Percentiles rank a stretch among this genome's conserved stretches.
These are phyloP conservation scores for Tripidium arundinaceum DNA, from an alignment of 202 grass and related monocot genomes.

Conservation along the genomic window DNA sequence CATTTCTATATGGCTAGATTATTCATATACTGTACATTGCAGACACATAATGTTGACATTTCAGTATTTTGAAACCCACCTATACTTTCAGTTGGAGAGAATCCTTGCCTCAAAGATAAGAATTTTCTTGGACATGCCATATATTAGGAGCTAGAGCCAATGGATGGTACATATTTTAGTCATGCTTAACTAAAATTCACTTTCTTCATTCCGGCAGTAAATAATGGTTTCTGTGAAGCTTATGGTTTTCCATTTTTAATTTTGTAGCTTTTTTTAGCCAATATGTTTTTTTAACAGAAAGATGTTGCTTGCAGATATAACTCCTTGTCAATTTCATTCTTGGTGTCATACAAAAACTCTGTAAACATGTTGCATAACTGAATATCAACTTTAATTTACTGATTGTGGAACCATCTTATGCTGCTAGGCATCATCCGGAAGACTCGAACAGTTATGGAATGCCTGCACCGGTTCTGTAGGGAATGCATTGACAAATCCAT, in stretches of 20 bases:
- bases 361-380: slow-evolving; percentile 8
- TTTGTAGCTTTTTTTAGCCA: neutral
- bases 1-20: neutral
- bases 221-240: neutral
- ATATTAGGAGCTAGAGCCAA: neutral
- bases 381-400: slow-evolving; percentile 17
- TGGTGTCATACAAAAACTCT: neutral
- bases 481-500: slow-evolving; percentile 89
- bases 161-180: neutral
- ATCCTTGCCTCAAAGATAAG: neutral
- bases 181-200: neutral
- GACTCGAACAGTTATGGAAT: slow-evolving; percentile 86
- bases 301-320: neutral
- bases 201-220: neutral
- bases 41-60: neutral
- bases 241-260: neutral
- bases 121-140: neutral
- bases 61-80: neutral
- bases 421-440: slow-evolving; percentile 74
- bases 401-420: slow-evolving; percentile 7
- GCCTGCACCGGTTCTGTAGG: slow-evolving; percentile 75
- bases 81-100: neutral
- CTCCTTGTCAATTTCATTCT: neutral
- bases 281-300: neutral
- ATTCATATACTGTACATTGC: neutral